Percentiles rank a stretch among this genome's conserved stretches.
Evolutionary conservation across 2,329 filamentous ascomycete genomes (phyloP).

Genomic region (Cytospora piceicola): DNA sequence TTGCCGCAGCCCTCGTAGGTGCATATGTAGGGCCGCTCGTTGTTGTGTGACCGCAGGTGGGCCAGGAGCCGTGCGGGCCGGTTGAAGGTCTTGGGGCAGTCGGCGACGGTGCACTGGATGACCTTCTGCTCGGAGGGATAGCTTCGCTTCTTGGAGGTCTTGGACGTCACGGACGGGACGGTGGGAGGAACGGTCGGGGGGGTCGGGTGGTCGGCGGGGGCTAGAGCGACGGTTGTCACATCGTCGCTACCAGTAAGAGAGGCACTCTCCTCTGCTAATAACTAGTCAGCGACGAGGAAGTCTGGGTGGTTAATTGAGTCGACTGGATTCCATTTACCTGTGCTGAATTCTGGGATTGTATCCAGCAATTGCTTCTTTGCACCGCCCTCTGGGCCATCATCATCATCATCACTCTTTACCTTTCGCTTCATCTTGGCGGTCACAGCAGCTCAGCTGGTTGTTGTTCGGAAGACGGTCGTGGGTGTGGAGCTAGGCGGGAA

Average conservation of each 20-base stretch:
- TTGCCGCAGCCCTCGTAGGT: constrained; percentile 73
- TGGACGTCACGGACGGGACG: constrained; percentile 16
- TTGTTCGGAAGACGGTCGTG: constrained; percentile 1
- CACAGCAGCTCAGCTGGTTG: background rate
- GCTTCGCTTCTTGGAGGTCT: constrained; percentile 41
- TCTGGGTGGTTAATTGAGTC: background rate
- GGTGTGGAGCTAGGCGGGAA: constrained; percentile 8
- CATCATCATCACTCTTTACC: constrained; percentile 4
- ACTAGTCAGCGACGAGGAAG: constrained; percentile 12
- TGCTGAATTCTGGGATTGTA: constrained; percentile 7
- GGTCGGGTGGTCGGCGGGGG: constrained; percentile 16
- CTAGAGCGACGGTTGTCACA: background rate
- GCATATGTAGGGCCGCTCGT: constrained; percentile 80
- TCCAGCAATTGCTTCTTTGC: constrained; percentile 13
- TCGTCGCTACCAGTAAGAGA: constrained; percentile 18
- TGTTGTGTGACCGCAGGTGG: constrained; percentile 83
- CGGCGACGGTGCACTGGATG: constrained; percentile 72
- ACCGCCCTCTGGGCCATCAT: background rate
- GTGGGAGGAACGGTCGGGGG: constrained; percentile 15
- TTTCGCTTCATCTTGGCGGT: constrained; percentile 28
- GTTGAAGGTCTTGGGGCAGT: constrained; percentile 84
- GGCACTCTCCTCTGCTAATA: constrained; percentile 21
- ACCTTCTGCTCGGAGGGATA: constrained; percentile 77
- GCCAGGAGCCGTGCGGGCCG: constrained; percentile 72
- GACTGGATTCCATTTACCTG: constrained; percentile 4